Evolutionary conservation across 1,284 basidiomycete species (phyloP), one percentile per base, ranked within the genome.

Genomic region (Ganoderma multipileum): DNA sequence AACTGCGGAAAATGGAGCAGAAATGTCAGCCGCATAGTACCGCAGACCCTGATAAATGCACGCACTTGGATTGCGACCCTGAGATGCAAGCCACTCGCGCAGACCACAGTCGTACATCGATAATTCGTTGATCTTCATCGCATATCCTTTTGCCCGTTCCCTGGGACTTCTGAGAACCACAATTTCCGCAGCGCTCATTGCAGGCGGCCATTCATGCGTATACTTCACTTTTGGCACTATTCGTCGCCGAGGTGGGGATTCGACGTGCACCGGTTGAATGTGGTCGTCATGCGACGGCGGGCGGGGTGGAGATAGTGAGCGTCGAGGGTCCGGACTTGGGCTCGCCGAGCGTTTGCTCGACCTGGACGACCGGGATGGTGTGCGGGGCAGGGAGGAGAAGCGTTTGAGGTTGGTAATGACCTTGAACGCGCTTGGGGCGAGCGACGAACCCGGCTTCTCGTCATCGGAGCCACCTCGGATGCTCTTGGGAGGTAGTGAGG

Each of bases 91-190:
- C 96, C 95, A 97, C 30, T 92, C 90, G 18, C 83, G 82, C 68
- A 97, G 79, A 23, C 96, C 95, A 75, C 91, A 92, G 76, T 96
- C 94, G 73, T 89, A 89, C 69, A 85, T 82, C 60, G 89, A 87
- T 26, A 97, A 80, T 75, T 96, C 94, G 76, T 95, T 95, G 73
- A 97, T 93, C 80, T 95, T 95, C 70, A 83, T 81, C 9, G 93
- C 92, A 76, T 97, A 98, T 58, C 89, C 88, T 38, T 84, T 79
- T 61, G 93, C 93, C 50, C 95, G 85, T 76, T 97, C 96, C 3
- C 89, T 77, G 0, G 92, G 75, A 38, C 84, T 90, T 75, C 86
- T 88, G 79, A 87, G 84, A 14, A 76, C 73, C 66, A 87, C 80
- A 14, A 97, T 85, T 76, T 96, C 93, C 26, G 85, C 83, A 74